Percentiles rank a stretch among this genome's conserved stretches.
These are phyloP conservation scores for Ustilago vetiveriae DNA, from an alignment of 1,284 basidiomycete genomes.

Conservation along the genomic window DNA sequence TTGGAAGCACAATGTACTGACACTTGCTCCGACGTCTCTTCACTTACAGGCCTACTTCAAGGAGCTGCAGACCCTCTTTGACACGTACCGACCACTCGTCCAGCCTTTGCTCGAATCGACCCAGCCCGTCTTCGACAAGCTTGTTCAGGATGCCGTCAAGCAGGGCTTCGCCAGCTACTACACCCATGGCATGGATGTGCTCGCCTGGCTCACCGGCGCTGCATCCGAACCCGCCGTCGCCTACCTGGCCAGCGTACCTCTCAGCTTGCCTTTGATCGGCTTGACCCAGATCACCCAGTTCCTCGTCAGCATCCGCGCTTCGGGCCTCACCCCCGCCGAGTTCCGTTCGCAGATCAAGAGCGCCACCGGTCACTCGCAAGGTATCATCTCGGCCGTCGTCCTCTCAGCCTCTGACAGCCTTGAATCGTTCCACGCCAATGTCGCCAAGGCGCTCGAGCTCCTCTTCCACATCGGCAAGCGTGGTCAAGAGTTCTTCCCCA, in stretches of 20 bases:
- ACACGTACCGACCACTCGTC: constrained; percentile 88
- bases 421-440: constrained; percentile 79
- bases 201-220: constrained; percentile 83
- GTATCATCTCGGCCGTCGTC: constrained; percentile 89
- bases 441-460: constrained; percentile 85
- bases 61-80: constrained; percentile 89
- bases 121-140: constrained; percentile 67
- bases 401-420: constrained; percentile 81
- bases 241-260: constrained; percentile 94
- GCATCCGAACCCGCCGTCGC: constrained; percentile 77
- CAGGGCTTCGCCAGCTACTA: constrained; percentile 76
- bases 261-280: constrained; percentile 94
- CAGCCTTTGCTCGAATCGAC: constrained; percentile 76
- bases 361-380: constrained; percentile 95
- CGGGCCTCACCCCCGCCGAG: constrained; percentile 80
- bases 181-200: constrained; percentile 81
- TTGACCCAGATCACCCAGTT: constrained; percentile 95
- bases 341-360: constrained; percentile 81
- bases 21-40: background rate
- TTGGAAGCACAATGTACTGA: no score
- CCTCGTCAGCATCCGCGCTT: constrained; percentile 79
- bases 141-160: constrained; percentile 68
- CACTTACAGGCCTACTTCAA: constrained; percentile 84
- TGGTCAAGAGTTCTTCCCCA: constrained; percentile 93
- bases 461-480: constrained; percentile 93